Percentiles rank a stretch among this genome's conserved stretches.
These are phyloP conservation scores for Wallacemonas collosoma DNA, from an alignment of 208 protist species.

Conservation along the genomic window DNA sequence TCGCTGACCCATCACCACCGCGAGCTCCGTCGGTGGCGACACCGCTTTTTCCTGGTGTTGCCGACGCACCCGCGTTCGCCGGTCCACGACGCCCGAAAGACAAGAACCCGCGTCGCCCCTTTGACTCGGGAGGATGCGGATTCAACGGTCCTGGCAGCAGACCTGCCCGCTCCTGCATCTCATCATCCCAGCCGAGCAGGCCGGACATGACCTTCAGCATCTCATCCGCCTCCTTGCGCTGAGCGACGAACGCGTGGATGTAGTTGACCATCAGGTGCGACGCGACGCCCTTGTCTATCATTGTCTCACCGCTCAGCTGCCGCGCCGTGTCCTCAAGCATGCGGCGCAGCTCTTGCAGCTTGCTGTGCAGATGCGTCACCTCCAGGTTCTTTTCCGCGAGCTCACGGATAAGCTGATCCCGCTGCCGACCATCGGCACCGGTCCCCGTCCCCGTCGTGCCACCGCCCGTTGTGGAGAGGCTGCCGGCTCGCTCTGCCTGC, in stretches of 20 bases:
- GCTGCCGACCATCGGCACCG: neutral
- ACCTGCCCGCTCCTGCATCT: conserved; percentile 72
- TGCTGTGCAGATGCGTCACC: conserved; percentile 68
- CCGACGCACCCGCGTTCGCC: neutral
- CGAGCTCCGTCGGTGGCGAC: neutral
- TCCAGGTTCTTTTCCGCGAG: conserved; percentile 64
- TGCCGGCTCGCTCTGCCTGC: neutral
- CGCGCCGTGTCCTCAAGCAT: conserved; percentile 60
- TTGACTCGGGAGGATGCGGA: conserved; percentile 34
- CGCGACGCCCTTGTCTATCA: conserved; percentile 83
- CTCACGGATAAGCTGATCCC: conserved; percentile 27
- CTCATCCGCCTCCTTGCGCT: conserved; percentile 58
- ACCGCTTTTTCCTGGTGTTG: conserved; percentile 18
- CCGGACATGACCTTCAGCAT: conserved; percentile 80
- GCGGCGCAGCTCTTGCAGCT: conserved; percentile 71
- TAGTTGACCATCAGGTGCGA: conserved; percentile 86
- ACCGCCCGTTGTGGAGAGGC: neutral
- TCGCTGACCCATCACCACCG: neutral
- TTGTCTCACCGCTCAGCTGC: conserved; percentile 59
- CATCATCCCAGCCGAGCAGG: conserved; percentile 80
- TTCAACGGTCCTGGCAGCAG: conserved; percentile 77
- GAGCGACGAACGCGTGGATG: conserved; percentile 70
- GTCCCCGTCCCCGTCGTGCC: too few species aligned
- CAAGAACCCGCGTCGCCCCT: conserved; percentile 28
- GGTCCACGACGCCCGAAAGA: conserved; percentile 25